phyloP scores from a whole-genome alignment of 208 protist species.

The Leishmania gerbilli region DNA sequence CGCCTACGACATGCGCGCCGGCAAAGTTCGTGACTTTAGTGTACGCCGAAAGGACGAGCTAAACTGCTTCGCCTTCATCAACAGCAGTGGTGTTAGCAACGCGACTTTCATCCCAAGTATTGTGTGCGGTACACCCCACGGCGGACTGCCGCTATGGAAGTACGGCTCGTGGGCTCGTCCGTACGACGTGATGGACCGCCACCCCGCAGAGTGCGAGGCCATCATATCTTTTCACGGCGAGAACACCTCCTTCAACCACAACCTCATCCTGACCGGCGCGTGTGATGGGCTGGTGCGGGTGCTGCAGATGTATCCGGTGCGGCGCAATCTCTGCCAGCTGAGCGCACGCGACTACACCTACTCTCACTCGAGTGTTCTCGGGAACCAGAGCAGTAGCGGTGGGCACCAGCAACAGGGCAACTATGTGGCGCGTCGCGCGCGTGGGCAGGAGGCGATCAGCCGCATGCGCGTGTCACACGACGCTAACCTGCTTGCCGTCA shows the following conservation, averaged over 20 bases:
- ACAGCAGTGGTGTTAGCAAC: constrained; percentile 72
- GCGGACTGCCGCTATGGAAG: constrained; percentile 85
- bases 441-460: constrained; percentile 74
- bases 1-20: constrained; percentile 76
- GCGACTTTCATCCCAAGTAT: constrained; percentile 84
- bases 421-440: constrained; percentile 48
- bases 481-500: constrained; percentile 74
- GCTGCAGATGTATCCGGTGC: constrained; percentile 89
- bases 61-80: constrained; percentile 90
- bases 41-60: constrained; percentile 87
- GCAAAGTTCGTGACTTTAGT: constrained; percentile 82
- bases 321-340: constrained; percentile 84
- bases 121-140: constrained; percentile 82
- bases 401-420: constrained; percentile 33
- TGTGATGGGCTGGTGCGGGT: constrained; percentile 88
- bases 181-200: constrained; percentile 79
- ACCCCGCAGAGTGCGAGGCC: constrained; percentile 84
- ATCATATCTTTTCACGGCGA: constrained; percentile 87
- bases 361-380: constrained; percentile 60
- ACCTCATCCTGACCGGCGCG: constrained; percentile 87
- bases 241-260: constrained; percentile 85
- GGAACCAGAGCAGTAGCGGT: constrained; percentile 30
- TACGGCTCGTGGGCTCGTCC: constrained; percentile 89
- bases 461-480: constrained; percentile 81
- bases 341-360: constrained; percentile 88